A percentile compares a stretch with the other conserved stretches of the same genome.
Evolutionary conservation across 345 rosid species (phyloP).

Genomic region (Jatropha curcas): DNA sequence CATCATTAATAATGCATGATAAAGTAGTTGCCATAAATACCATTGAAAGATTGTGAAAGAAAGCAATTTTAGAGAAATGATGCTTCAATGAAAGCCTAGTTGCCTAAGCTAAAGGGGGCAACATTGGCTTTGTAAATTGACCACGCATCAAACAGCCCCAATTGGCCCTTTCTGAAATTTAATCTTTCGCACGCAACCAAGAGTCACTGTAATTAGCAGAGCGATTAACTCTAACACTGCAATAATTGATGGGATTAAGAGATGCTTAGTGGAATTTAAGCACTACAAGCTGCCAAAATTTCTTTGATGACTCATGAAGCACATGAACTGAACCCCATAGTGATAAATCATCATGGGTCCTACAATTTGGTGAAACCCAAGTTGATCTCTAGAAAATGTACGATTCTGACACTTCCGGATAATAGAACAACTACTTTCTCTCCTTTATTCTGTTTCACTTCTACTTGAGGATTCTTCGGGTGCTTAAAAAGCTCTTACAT

Average conservation of each 20-base stretch:
- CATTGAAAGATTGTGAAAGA: too few species aligned
- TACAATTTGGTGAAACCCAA: conserved; percentile 30
- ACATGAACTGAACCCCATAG: neutral
- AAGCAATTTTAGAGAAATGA: neutral
- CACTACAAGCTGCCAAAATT: neutral
- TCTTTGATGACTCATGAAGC: neutral
- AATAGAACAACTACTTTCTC: neutral
- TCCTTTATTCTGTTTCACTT: conserved; percentile 9
- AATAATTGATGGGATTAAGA: neutral
- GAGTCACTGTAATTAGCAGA: neutral
- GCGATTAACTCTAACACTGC: neutral
- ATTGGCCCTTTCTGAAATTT: neutral
- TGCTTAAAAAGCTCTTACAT: neutral
- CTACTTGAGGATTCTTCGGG: neutral
- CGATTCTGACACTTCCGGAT: conserved; percentile 18
- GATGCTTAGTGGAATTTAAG: neutral
- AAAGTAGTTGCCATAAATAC: neutral
- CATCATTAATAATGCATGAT: neutral
- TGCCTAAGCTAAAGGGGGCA: too few species aligned
- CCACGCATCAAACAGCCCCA: too few species aligned
- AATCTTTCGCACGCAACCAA: neutral
- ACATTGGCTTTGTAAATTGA: too few species aligned
- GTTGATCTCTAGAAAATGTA: conserved; percentile 21
- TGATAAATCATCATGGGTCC: neutral
- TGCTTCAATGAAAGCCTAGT: too few species aligned